A percentile compares a stretch with the other conserved stretches of the same genome.
These are phyloP conservation scores for Apiotrichum porosum DNA, from an alignment of 1,284 basidiomycete genomes.

Conservation along the genomic window DNA sequence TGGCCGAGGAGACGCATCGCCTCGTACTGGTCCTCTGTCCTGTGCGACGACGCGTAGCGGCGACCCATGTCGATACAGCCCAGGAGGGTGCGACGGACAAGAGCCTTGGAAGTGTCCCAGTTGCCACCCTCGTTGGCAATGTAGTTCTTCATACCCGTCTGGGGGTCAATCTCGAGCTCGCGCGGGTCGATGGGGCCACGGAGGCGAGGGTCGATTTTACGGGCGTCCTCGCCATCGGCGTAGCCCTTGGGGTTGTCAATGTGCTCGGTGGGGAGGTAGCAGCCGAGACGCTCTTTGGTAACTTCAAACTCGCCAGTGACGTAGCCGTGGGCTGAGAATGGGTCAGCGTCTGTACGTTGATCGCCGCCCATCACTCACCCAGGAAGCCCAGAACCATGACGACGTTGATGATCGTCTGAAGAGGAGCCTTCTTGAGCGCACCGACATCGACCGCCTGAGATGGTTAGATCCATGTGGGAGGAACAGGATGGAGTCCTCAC, in stretches of 20 bases:
- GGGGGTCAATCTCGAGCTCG: conserved; percentile 80
- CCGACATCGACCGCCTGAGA: conserved; percentile 76
- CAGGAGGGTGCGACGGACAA: conserved; percentile 72
- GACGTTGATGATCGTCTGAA: conserved; percentile 78
- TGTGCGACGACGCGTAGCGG: conserved; percentile 55
- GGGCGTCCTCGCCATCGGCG: conserved; percentile 76
- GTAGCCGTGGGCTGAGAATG: conserved; percentile 17
- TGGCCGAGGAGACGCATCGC: conserved; percentile 72
- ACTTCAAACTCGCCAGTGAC: conserved; percentile 73
- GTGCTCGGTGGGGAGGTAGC: conserved; percentile 83
- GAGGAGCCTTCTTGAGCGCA: conserved; percentile 62
- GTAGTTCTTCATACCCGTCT: conserved; percentile 93
- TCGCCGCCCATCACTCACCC: conserved; percentile 1
- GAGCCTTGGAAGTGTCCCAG: conserved; percentile 85
- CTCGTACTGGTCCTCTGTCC: conserved; percentile 75
- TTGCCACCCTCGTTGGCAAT: conserved; percentile 75
- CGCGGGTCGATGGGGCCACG: conserved; percentile 68
- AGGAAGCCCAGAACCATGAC: conserved; percentile 80
- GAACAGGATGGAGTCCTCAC: conserved; percentile 9
- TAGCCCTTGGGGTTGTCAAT: conserved; percentile 81
- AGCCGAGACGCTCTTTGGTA: conserved; percentile 76
- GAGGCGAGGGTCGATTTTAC: conserved; percentile 68
- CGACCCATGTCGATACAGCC: conserved; percentile 60
- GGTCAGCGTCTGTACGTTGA: no score
- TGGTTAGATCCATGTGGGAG: not conserved